Evolutionary conservation across 2,329 filamentous ascomycete species (phyloP).

Genomic region (Fusarium aywerte): DNA sequence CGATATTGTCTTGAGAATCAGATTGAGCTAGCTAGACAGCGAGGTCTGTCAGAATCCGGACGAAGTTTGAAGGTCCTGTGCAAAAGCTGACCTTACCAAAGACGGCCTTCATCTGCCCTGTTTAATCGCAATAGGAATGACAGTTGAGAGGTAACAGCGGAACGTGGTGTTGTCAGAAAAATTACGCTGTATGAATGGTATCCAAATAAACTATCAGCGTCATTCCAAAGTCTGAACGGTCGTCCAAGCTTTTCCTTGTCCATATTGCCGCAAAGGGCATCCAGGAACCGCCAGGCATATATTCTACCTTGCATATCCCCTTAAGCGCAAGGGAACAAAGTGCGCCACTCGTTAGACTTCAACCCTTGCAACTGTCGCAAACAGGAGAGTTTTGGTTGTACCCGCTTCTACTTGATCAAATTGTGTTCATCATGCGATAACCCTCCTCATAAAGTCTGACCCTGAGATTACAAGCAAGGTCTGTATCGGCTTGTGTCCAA

Average conservation of each 20-base stretch:
- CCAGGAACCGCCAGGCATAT: background rate
- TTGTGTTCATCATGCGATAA: too few relatives aligned
- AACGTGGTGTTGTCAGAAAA: background rate
- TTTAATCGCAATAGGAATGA: constrained; percentile 1
- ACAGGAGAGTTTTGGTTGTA: background rate
- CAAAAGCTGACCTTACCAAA: background rate
- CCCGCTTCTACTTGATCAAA: background rate
- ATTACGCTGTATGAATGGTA: background rate
- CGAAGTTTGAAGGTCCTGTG: background rate
- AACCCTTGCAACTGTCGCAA: background rate
- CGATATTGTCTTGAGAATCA: background rate
- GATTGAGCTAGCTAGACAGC: background rate
- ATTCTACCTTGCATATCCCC: background rate
- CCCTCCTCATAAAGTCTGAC: background rate
- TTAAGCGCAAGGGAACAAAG: background rate
- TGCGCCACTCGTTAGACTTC: constrained; percentile 6
- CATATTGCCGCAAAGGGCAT: background rate
- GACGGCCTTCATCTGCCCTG: background rate
- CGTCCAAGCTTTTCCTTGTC: background rate
- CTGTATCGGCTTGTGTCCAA: background rate
- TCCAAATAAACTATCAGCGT: background rate
- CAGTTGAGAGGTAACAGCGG: background rate
- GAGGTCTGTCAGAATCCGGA: background rate
- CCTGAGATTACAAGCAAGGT: background rate
- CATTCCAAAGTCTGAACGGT: background rate